Evolutionary conservation across 176 grass and related monocot species (phyloP), one percentile per base, ranked within the genome.

Genomic region (Carex pumila): DNA sequence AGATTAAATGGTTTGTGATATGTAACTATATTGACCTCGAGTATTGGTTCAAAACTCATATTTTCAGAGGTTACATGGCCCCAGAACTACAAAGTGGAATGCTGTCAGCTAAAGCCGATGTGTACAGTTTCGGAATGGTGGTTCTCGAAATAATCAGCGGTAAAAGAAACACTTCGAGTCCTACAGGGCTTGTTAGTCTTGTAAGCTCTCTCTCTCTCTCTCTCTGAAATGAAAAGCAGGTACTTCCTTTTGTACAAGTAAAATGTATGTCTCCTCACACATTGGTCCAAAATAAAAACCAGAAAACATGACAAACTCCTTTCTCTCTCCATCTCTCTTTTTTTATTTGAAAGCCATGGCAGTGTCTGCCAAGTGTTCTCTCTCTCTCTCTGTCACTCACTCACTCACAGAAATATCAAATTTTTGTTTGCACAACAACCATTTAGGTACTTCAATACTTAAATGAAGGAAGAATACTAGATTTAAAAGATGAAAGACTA

Each of bases 111-210:
- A 82, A 82, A 65, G 14, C 8, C 14, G 79, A 82, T 3, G 39
- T 82, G 11, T 82, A 65, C 58, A 82, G 79, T 9, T 82, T 82
- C 2, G 79, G 79, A 64, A 45, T 82, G 34, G 19, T 82, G 6
- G 50, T 65, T 50, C 39, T 82, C 5, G 58, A 82, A 82, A 61
- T 63, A 19, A 82, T 82, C 36, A 82, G 37, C 5, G 79, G 79
- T 8, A 60, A 29, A 63, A 82, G 43, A 64, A 47, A 65, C 7
- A 82, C 18, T 13, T 65, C 37, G 18, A 49, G 1, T 14, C 18
- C 60, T 50, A 18, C 3, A 1, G 79, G 60, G 7, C 9, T 82
- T 65, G 58, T 82, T 65, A 49, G n/a, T 65, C 58, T 63, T 47
- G 79, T 82, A 82, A 61, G 79, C 41, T 60, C 59, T 81, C 58